Base-by-base conservation (phyloP, 805 yeast genomes). In the Blastobotrys parvus region DNA sequence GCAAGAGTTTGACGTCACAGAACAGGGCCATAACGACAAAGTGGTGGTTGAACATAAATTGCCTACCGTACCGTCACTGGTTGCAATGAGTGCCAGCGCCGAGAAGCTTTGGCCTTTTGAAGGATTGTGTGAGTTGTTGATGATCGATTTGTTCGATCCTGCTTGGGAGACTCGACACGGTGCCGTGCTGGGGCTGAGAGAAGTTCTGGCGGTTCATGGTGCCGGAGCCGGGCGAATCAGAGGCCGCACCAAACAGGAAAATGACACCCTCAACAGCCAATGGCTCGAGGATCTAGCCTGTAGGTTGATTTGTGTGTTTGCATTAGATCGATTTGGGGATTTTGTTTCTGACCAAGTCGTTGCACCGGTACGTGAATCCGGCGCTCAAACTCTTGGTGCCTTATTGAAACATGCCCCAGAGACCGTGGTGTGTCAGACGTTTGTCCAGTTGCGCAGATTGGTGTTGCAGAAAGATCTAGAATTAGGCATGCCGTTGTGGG, bases 101-200 rank as follows among this genome's bases (percentile, higher is more conserved):
- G 86, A 85, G 3, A 69, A 80, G 32, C 82, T 85, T 0, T 92
- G 97, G 97, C 94, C 87, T 42, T 86, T 89, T 53, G 96, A 89
- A 68, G 95, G 96, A 16, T 80, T 90, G 10, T 88, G 82, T 61
- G 97, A 86, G 58, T 66, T 88, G 18, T 63, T 92, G 31, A 65
- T 87, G 46, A 77, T 77, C 32, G 95, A 88, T 53, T 64, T 92
- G 45, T 86, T 86, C 58, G 80, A 81, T 47, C 94, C 86, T 33
- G 70, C 72, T 35, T 92, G 99, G 99, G 97, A 92, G 64, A 72
- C 81, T 13, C 76, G 99, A 53, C 99, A 92, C 63, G 99, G 98
- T 29, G 88, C 97, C 0, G 84, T 94, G 2, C 71, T 92, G 54
- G 97, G 97, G 0, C 66, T 92, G 31, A 72, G 97, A 58, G 99